Evolutionary conservation across 441 rosid species (phyloP).

Genomic region (Biscutella laevigata): DNA sequence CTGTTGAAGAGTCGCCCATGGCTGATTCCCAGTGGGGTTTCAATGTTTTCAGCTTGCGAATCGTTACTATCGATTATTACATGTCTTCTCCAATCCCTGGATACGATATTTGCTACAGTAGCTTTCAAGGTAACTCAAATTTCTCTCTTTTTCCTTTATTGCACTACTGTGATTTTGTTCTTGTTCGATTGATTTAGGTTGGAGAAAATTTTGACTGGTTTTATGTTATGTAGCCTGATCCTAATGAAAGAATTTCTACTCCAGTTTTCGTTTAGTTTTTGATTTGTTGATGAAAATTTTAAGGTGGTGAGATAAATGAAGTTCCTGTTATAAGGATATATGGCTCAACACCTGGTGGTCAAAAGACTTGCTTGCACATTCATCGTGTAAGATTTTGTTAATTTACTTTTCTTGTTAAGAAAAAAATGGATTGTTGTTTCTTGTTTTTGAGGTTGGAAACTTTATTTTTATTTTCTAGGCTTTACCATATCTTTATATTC

Average conservation of each 20-base stretch:
- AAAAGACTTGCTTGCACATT: conserved; percentile 88
- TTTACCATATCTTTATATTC: conserved; percentile 83
- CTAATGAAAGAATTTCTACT: conserved; percentile 2
- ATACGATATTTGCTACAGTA: conserved; percentile 67
- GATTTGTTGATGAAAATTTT: conserved; percentile 9
- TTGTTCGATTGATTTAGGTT: neutral
- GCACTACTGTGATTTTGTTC: too few relatives aligned
- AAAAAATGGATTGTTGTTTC: neutral
- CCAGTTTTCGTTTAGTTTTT: neutral
- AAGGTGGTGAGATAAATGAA: conserved; percentile 76
- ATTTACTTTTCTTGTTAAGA: neutral
- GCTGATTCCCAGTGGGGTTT: conserved; percentile 39
- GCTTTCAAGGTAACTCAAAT: conserved; percentile 55
- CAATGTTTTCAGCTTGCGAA: conserved; percentile 63
- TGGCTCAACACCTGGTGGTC: conserved; percentile 89
- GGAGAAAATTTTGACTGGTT: neutral
- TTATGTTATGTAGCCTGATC: neutral
- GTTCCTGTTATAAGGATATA: conserved; percentile 82
- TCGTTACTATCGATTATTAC: conserved; percentile 75
- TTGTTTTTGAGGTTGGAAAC: neutral
- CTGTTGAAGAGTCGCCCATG: conserved; percentile 23
- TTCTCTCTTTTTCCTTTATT: too few relatives aligned
- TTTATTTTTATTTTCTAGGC: conserved; percentile 47
- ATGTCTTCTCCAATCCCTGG: conserved; percentile 77
- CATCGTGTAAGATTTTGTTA: conserved; percentile 45